Evolutionary conservation across 2,329 filamentous ascomycete species (phyloP), one percentile per base, ranked within the genome.

Genomic region (Fusarium concolor): DNA sequence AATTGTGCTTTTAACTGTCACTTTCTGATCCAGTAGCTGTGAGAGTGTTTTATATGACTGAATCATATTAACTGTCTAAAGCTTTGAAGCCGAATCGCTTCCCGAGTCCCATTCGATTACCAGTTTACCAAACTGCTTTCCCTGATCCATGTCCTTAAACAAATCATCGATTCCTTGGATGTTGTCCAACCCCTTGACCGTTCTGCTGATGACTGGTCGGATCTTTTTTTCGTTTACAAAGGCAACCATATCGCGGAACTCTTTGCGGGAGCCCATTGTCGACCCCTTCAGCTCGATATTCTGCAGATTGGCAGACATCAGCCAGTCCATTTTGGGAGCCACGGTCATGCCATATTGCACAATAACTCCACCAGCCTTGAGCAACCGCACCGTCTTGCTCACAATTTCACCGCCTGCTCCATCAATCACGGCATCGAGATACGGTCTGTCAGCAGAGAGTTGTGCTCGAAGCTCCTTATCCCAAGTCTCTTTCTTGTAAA

Each of bases 271-370:
- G 1, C 95, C 95, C 94, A 98, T 97, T 0, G 94, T 97, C 15
- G 88, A 90, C 18, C 96, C 95, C 47, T 87, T 87, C 28, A 98
- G 85, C 71, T 98, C 95, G 53, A 97, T 87, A 75, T 98, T 97
- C 78, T 90, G 92, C 63, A 98, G 79, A 15, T 96, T 91, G 0
- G 94, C 94, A 62, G 84, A 80, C 92, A 97, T 97, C 14, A 87
- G 75, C 86, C 92, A 97, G 51, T 92, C 89, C 90, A 97, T 95
- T 80, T 91, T 93, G 2, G 95, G 94, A 1, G 85, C 83, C 4
- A 92, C 82, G 0, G 95, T 98, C 95, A 98, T 97, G 63, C 96
- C 95, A 77, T 98, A 98, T 70, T 90, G 84, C 3, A 90, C 87
- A 61, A 98, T 90, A n/a, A 95, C 85, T 55, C 94, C 96, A 8